Evolutionary conservation across 257 asterid species (phyloP).

Genomic region (Lantana camara): DNA sequence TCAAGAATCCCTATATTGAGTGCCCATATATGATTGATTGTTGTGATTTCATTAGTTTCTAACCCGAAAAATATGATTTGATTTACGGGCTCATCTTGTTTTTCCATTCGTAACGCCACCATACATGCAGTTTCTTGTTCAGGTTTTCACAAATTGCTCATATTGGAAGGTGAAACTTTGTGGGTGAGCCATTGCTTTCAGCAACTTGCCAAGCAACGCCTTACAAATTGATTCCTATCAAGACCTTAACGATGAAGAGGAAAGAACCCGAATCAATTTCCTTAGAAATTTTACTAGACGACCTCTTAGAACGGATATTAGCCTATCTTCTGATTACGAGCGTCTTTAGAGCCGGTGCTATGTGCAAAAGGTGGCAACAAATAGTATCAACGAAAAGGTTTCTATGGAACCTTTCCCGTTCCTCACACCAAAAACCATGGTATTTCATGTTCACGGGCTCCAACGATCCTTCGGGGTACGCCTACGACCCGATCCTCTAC

Average conservation of each 20-base stretch:
- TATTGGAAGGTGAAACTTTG: conserved; percentile 82
- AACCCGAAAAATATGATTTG: not conserved
- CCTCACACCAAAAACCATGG: conserved; percentile 70
- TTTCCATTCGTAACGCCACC: not conserved
- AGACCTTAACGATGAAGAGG: conserved; percentile 52
- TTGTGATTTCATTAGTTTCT: not conserved
- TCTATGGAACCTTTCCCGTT: conserved; percentile 55
- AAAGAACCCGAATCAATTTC: conserved; percentile 50
- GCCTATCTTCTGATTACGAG: conserved; percentile 77
- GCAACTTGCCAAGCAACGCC: conserved; percentile 25
- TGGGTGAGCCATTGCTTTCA: conserved; percentile 74
- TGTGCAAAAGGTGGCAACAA: conserved; percentile 84
- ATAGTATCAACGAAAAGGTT: conserved; percentile 74
- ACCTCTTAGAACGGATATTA: conserved; percentile 79
- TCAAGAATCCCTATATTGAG: too few relatives aligned
- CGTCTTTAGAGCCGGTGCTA: conserved; percentile 76
- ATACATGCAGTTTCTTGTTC: conserved; percentile 15
- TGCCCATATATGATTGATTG: too few relatives aligned
- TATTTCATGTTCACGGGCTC: conserved; percentile 96
- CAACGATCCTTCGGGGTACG: conserved; percentile 78
- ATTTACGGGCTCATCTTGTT: not conserved
- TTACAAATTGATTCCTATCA: conserved; percentile 44
- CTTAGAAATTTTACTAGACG: conserved; percentile 79
- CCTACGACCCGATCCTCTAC: conserved; percentile 70
- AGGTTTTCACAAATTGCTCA: conserved; percentile 30